Evolutionary conservation across 257 asterid genomes (phyloP).

Genomic region (Schizonepeta tenuifolia): DNA sequence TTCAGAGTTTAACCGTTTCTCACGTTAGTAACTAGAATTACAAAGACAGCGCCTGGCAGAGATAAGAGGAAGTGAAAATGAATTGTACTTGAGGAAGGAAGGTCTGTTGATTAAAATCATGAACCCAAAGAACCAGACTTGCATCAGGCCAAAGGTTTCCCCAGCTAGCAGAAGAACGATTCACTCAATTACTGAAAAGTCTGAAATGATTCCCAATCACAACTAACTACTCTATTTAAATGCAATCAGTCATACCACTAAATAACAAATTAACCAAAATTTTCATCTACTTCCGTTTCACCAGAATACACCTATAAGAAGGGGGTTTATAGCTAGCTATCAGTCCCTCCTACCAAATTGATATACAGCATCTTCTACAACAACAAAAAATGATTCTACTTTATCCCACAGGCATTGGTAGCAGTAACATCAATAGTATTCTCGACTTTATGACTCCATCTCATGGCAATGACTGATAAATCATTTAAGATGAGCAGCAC

Average conservation of each 20-base stretch:
- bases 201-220: conserved; percentile 3
- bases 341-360: background rate
- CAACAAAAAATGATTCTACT: conserved; percentile 8
- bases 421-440: background rate
- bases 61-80: background rate
- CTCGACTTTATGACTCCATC: background rate
- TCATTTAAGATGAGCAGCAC: background rate
- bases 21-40: background rate
- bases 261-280: background rate
- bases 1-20: background rate
- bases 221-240: background rate
- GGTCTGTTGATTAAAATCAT: background rate
- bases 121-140: background rate
- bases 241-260: background rate
- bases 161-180: background rate
- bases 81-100: background rate
- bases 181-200: background rate
- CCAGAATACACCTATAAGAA: background rate
- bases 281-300: background rate
- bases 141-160: background rate
- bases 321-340: background rate
- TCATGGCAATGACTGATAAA: background rate
- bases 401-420: background rate
- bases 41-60: background rate
- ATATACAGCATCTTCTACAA: background rate